These are phyloP conservation scores for Fusarium pseudoanthophilum DNA, from an alignment of 2,329 filamentous ascomycete genomes.

Conservation along the genomic window DNA sequence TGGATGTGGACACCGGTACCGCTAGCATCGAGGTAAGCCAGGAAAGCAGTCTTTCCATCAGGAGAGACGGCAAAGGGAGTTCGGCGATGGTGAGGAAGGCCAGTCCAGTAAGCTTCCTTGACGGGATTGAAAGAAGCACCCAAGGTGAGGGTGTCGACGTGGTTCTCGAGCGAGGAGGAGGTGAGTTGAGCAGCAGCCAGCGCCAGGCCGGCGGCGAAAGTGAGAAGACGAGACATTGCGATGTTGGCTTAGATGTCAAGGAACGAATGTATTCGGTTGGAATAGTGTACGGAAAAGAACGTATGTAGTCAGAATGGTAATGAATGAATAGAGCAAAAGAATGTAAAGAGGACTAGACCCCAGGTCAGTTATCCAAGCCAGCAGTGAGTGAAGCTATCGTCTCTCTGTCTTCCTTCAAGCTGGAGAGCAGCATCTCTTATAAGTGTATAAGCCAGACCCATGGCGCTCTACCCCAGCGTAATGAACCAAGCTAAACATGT, in stretches of 20 bases:
- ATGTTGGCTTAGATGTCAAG: slow-evolving; percentile 1
- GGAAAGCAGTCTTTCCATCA: slow-evolving; percentile 66
- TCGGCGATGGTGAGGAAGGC: slow-evolving; percentile 68
- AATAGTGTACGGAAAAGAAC: slow-evolving; percentile 17
- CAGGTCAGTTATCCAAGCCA: slow-evolving; percentile 36
- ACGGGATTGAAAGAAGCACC: slow-evolving; percentile 65
- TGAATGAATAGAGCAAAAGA: slow-evolving; percentile 41
- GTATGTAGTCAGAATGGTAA: slow-evolving; percentile 32
- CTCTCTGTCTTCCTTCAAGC: not conserved
- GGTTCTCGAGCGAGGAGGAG: slow-evolving; percentile 43
- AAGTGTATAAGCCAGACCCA: slow-evolving; percentile 26
- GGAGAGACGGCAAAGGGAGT: slow-evolving; percentile 72
- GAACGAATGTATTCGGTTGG: slow-evolving; percentile 12
- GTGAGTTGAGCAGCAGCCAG: slow-evolving; percentile 42
- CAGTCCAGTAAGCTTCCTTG: slow-evolving; percentile 70
- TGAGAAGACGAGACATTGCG: slow-evolving; percentile 41
- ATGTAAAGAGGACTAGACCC: slow-evolving; percentile 37
- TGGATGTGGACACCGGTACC: slow-evolving; percentile 68
- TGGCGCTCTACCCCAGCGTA: not conserved
- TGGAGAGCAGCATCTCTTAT: slow-evolving; percentile 30
- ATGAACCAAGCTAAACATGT: slow-evolving; percentile 18
- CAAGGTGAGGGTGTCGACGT: slow-evolving; percentile 59
- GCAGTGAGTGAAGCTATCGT: slow-evolving; percentile 33
- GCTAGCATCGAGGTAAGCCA: slow-evolving; percentile 68
- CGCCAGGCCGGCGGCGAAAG: slow-evolving; percentile 42